These are phyloP conservation scores for Solanum sejunctum DNA, from an alignment of 257 asterid genomes.

Conservation along the genomic window DNA sequence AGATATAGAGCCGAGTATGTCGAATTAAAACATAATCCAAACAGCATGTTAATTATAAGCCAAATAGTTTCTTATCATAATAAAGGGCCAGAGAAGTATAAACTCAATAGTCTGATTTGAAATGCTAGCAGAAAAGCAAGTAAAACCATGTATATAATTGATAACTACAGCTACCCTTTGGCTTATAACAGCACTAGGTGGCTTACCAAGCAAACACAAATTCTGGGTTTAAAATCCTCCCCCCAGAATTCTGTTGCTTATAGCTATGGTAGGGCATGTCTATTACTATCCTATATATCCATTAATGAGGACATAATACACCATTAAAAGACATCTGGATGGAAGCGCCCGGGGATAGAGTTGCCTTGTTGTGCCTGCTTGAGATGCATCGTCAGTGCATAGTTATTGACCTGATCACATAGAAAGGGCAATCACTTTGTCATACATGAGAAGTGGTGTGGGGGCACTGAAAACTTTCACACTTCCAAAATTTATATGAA, in stretches of 20 bases:
- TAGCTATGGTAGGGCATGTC: not conserved
- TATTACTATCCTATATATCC: not conserved
- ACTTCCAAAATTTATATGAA: not conserved
- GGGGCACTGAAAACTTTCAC: not conserved
- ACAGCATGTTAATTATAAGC: not conserved
- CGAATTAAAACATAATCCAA: not conserved
- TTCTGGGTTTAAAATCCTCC: not conserved
- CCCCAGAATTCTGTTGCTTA: not conserved
- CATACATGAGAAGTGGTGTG: not conserved
- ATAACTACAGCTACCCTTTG: not conserved
- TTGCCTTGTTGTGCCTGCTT: slow-evolving; percentile 76
- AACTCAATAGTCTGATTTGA: not conserved
- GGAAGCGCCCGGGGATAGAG: slow-evolving; percentile 63
- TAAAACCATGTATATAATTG: not conserved
- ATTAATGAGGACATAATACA: not conserved
- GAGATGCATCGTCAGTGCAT: slow-evolving; percentile 79
- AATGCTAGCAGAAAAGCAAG: not conserved
- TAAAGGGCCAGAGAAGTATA: not conserved
- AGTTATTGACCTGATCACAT: slow-evolving; percentile 43
- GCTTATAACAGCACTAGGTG: not conserved
- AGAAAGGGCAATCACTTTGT: not conserved
- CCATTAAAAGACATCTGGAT: slow-evolving; percentile 72
- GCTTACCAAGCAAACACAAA: not conserved
- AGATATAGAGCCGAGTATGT: not conserved
- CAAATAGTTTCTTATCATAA: not conserved